Evolutionary conservation across 306 rosid genomes (phyloP), one percentile per base, ranked within the genome.

Genomic region (Vigna angularis): DNA sequence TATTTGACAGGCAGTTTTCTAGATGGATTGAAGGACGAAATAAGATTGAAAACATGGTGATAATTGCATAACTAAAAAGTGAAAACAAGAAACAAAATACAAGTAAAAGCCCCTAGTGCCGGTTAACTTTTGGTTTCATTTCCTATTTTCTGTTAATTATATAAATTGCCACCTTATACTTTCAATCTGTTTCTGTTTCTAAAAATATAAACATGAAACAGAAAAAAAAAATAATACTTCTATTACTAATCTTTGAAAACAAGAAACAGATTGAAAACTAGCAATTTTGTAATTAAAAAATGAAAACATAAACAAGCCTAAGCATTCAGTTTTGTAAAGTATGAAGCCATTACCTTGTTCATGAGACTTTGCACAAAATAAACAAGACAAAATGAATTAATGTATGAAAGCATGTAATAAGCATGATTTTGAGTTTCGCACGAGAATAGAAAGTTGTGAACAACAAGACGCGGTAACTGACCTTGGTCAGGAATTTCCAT

Each of bases 401-500:
- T 17, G 24, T 9, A 53, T 22, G 18, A 58, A 75, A 77, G 40
- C 61, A 81, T 11, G 30, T 65, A 48, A 68, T 24, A 32, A 65
- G 78, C 75, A 47, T 69, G 75, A 26, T 14, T 65, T 42, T 52
- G 12, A 45, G 49, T 47, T 86, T 74, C 77, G 55, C 34, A 26
- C 38, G 48, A 58, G 6, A 65, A 20, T 57, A 58, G 59, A 28
- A 20, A 36, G 62, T 44, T 17, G 56, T 15, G 50, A 20, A 49
- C 17, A 56, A 68, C 63, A 78, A 76, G 20, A 34, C 7, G 45
- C 38, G 63, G 63, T 38, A 67, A 74, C 86, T 48, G 61, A 92
- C 98, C 95, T 89, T 73, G 82, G 59, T 83, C 79, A 1, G 83
- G 86, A 81, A 86, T 85, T 77, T 90, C 90, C 83, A 92, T 24